Percentiles rank a stretch among this genome's conserved stretches.
Evolutionary conservation across 306 rosid genomes (phyloP).

Genomic region (Heteromeles arbutifolia): DNA sequence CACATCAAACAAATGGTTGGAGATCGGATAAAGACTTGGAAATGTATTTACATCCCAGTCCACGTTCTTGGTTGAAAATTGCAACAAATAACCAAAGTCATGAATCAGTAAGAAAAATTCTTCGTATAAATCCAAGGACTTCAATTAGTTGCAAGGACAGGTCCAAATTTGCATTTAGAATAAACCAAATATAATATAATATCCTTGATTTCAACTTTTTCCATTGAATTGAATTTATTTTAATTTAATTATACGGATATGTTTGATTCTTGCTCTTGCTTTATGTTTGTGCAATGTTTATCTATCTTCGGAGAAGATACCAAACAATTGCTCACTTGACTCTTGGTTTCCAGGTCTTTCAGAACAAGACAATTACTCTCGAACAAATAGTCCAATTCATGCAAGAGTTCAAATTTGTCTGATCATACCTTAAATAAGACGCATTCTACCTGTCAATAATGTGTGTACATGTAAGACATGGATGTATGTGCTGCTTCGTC

Average conservation of each 20-base stretch:
- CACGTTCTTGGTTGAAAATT: neutral
- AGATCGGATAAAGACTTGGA: neutral
- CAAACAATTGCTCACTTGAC: slow-evolving; percentile 23
- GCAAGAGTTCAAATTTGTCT: neutral
- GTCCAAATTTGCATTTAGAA: neutral
- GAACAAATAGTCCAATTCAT: neutral
- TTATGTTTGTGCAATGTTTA: neutral
- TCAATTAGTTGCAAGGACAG: neutral
- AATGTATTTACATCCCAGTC: neutral
- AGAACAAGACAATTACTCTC: neutral
- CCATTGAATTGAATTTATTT: neutral
- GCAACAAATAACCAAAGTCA: neutral
- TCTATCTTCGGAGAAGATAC: neutral
- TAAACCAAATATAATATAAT: neutral
- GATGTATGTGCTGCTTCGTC: neutral
- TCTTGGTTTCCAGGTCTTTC: slow-evolving; percentile 13
- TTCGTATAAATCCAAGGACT: neutral
- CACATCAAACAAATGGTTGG: neutral
- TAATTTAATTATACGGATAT: neutral
- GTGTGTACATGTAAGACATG: too few species aligned
- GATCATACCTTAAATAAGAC: neutral
- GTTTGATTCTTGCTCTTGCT: neutral
- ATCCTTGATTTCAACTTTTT: slow-evolving; percentile 1
- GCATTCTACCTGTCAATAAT: neutral
- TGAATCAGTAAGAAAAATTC: neutral